These are phyloP conservation scores for Apocynum venetum DNA, from an alignment of 257 asterid species.

Conservation along the genomic window DNA sequence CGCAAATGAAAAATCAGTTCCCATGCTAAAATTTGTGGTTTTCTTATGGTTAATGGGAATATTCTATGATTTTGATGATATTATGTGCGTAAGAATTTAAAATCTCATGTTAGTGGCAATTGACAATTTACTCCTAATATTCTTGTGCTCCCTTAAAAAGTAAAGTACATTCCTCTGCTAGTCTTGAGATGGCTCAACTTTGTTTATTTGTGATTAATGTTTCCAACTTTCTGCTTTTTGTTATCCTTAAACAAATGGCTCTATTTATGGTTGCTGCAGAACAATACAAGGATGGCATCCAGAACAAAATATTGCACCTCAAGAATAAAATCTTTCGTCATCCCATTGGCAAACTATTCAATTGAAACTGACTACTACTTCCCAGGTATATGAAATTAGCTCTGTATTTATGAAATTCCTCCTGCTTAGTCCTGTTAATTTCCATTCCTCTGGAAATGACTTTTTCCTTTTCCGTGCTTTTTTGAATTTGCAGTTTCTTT, in stretches of 20 bases:
- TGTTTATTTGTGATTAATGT: background rate
- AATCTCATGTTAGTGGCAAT: background rate
- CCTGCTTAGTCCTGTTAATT: background rate
- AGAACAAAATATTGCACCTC: slow-evolving; percentile 91
- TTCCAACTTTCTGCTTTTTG: background rate
- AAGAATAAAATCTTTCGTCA: slow-evolving; percentile 82
- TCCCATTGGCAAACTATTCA: slow-evolving; percentile 82
- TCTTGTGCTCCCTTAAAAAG: background rate
- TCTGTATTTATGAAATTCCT: background rate
- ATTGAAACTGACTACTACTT: slow-evolving; percentile 64
- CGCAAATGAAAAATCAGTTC: background rate
- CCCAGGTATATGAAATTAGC: slow-evolving; percentile 54
- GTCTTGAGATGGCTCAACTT: background rate
- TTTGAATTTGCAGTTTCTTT: slow-evolving; percentile 63
- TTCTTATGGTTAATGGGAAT: background rate
- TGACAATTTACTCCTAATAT: background rate
- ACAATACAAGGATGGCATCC: slow-evolving; percentile 81
- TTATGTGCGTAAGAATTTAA: background rate
- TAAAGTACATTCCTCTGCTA: background rate
- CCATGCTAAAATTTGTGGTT: background rate
- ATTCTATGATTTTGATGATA: background rate
- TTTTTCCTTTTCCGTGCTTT: background rate
- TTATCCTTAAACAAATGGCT: background rate
- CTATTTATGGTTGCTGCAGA: slow-evolving; percentile 36
- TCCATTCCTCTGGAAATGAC: background rate